Conservation (phyloP, 2,329 filamentous ascomycete genomes). For the Myriosclerotinia scirpicola region DNA sequence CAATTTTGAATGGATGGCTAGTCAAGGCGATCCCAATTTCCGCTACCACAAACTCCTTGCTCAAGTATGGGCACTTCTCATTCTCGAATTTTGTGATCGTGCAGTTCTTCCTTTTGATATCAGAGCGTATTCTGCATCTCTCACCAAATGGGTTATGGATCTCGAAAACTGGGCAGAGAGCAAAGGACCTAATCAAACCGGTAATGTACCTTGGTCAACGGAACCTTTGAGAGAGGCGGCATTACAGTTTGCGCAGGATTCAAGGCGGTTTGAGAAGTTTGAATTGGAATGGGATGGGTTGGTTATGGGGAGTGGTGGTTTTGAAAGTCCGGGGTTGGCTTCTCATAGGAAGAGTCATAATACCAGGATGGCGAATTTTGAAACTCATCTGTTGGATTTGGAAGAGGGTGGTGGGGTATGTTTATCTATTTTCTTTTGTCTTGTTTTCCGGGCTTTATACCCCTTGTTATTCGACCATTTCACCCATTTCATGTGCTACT, state of each 20-base stretch:
- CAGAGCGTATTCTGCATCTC: slow-evolving; percentile 64
- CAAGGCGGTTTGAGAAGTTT: slow-evolving; percentile 71
- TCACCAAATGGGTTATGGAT: slow-evolving; percentile 65
- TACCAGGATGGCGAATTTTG: slow-evolving; percentile 74
- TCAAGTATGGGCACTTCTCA: slow-evolving; percentile 77
- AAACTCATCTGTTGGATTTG: slow-evolving; percentile 78
- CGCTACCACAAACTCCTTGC: slow-evolving; percentile 76
- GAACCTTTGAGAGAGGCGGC: slow-evolving; percentile 63
- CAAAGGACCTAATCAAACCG: slow-evolving; percentile 54
- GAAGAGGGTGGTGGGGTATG: slow-evolving; percentile 71
- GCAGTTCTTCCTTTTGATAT: slow-evolving; percentile 83
- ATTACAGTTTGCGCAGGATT: slow-evolving; percentile 56
- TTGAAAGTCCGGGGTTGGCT: slow-evolving; percentile 70
- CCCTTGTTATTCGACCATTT: no score
- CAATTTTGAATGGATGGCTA: slow-evolving; percentile 81
- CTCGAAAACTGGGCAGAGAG: slow-evolving; percentile 64
- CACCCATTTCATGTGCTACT: not conserved
- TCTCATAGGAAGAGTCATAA: slow-evolving; percentile 75
- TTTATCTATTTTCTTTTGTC: slow-evolving; percentile 35
- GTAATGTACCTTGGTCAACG: slow-evolving; percentile 41
- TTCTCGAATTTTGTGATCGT: slow-evolving; percentile 80
- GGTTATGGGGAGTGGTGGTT: slow-evolving; percentile 69
- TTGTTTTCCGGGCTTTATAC: not conserved
- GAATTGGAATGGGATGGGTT: slow-evolving; percentile 73
- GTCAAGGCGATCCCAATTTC: slow-evolving; percentile 79